Base-by-base conservation (phyloP, 345 rosid species). In the Cardamine occulta region DNA sequence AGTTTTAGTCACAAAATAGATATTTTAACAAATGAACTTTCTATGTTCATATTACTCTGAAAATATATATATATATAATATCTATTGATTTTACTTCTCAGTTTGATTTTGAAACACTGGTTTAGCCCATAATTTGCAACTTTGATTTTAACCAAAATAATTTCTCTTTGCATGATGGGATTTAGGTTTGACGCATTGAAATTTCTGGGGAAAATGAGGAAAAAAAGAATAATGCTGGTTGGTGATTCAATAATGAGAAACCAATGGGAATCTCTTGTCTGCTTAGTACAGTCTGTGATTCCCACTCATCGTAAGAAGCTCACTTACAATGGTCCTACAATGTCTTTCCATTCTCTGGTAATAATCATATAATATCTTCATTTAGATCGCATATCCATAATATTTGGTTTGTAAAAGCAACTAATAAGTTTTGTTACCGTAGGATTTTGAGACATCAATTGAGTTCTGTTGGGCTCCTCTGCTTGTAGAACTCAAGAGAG, bases 171-270 rank as follows among this genome's bases (percentile, higher is more conserved):
- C 32, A 26, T 61, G 40, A 40, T 45, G 48, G 26, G 63, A 28
- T 47, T 59, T 72, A 93, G 98, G 87, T 91, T 94, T 82, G 86
- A 95, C 82, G 97, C 97, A 42, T 73, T 90, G 80, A 84, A 86
- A 26, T 90, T 89, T 82, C 86, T 92, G 34, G 97, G 87, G 58
- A 88, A 84, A 79, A 88, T 89, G 91, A 92, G 97, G 68, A 82
- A 70, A 78, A 92, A 90, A 74, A 90, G 97, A 76, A 83, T 90
- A 74, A 85, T 95, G 93, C 75, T 95, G 54, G 93, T 95, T 18
- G 99, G 99, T 56, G 99, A 95, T 84, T 88, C 99, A 6, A 91
- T 95, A 0, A 92, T 88, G 97, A 90, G 99, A 82, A 95, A 95
- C 84, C 99, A 95, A 24, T 95, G 97, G 99, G 97, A 91, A 58